phyloP scores from a whole-genome alignment of 331 rosid species.

The Rosa hybrid region DNA sequence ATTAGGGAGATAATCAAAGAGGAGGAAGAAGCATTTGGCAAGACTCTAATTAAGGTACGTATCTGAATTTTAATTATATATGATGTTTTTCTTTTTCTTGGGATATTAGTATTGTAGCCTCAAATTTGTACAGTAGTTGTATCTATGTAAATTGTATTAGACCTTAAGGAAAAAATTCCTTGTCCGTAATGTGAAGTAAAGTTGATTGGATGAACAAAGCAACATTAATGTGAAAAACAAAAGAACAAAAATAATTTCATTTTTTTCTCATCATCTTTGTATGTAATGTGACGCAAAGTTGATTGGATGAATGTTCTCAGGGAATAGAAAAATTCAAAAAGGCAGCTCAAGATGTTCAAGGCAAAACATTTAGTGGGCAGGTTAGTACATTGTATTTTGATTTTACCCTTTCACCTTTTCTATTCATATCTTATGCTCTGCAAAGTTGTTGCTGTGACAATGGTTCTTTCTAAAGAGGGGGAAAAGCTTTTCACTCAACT shows the following conservation, averaged over 20 bases:
- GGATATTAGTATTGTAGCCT: neutral
- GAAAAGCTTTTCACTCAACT: neutral
- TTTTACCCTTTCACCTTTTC: constrained; percentile 7
- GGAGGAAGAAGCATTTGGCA: constrained; percentile 96
- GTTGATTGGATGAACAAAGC: neutral
- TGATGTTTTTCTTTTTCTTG: neutral
- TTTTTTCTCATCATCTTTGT: neutral
- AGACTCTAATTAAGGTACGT: constrained; percentile 84
- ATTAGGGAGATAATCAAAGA: constrained; percentile 72
- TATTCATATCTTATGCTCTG: neutral
- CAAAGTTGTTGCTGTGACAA: neutral
- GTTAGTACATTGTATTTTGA: constrained; percentile 41
- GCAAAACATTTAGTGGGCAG: constrained; percentile 86
- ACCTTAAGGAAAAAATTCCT: neutral
- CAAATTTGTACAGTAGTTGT: neutral
- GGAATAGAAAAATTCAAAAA: constrained; percentile 90
- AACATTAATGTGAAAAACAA: neutral
- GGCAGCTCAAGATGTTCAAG: constrained; percentile 83
- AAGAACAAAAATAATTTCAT: neutral
- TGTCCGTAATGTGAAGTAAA: neutral
- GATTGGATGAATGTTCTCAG: constrained; percentile 40
- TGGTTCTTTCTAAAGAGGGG: neutral
- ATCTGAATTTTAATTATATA: neutral
- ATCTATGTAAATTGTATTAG: neutral
- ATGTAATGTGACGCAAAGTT: neutral